Evolutionary conservation across 2,329 filamentous ascomycete species (phyloP).

Genomic region (Ascochyta clinopodiicola): DNA sequence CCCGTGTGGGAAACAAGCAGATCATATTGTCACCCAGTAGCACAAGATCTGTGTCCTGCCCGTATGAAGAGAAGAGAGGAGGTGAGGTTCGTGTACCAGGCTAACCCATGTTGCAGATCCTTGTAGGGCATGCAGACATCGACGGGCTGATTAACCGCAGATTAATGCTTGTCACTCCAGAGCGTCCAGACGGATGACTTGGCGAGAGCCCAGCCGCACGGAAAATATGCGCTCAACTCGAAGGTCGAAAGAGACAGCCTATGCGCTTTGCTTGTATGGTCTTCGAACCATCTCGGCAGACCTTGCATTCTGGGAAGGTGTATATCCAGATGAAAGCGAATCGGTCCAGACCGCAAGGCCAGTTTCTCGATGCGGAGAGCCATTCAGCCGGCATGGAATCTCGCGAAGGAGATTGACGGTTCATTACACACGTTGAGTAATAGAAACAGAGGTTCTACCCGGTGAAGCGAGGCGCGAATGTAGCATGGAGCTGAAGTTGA

Average conservation of each 20-base stretch:
- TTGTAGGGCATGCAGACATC: slow-evolving; percentile 42
- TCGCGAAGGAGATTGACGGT: slow-evolving; percentile 40
- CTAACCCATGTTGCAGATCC: slow-evolving; percentile 43
- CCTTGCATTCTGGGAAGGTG: slow-evolving; percentile 16
- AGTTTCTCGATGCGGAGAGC: neutral
- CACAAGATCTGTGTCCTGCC: neutral
- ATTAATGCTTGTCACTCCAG: slow-evolving; percentile 48
- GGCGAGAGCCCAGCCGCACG: slow-evolving; percentile 5
- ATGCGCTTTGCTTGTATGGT: neutral
- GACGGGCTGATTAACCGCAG: slow-evolving; percentile 41
- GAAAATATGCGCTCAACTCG: slow-evolving; percentile 16
- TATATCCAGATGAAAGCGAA: slow-evolving; percentile 13
- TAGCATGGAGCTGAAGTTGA: slow-evolving; percentile 5
- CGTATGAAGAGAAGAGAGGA: neutral
- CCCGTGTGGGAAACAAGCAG: neutral
- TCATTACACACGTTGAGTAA: slow-evolving; percentile 41
- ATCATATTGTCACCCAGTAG: neutral
- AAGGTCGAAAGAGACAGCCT: neutral
- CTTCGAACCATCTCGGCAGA: slow-evolving; percentile 8
- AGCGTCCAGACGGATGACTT: slow-evolving; percentile 8
- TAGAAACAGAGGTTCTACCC: slow-evolving; percentile 13
- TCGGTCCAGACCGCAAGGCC: slow-evolving; percentile 30
- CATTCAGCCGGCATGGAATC: slow-evolving; percentile 29
- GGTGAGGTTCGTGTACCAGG: slow-evolving; percentile 20
- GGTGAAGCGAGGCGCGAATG: slow-evolving; percentile 13